These are phyloP conservation scores for Ogataea nonfermentans DNA, from an alignment of 805 yeast species.

Conservation along the genomic window DNA sequence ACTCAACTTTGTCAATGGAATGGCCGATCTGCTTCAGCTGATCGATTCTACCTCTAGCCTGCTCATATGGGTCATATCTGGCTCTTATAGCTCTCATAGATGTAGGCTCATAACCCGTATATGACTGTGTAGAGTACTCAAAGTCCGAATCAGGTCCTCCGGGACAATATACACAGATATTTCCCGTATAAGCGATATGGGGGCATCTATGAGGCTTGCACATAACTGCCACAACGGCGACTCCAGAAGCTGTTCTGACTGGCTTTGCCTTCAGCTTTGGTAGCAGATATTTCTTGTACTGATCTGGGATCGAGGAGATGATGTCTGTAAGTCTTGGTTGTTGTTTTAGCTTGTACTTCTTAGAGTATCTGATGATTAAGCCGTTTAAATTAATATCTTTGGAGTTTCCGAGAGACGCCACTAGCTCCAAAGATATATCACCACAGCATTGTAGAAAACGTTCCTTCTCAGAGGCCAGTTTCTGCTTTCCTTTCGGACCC, in stretches of 20 bases:
- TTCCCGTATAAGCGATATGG: slow-evolving; percentile 97
- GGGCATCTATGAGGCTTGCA: slow-evolving; percentile 99
- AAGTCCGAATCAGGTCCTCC: slow-evolving; percentile 99
- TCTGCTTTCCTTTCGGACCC: slow-evolving; percentile 50
- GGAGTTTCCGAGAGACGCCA: slow-evolving; percentile 67
- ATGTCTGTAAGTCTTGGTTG: slow-evolving; percentile 96
- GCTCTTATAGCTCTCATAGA: slow-evolving; percentile 99
- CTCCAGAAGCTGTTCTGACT: slow-evolving; percentile 96
- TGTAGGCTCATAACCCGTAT: slow-evolving; percentile 98
- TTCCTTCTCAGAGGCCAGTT: slow-evolving; percentile 87
- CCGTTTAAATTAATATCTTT: slow-evolving; percentile 90
- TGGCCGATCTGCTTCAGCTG: slow-evolving; percentile 95
- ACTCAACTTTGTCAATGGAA: slow-evolving; percentile 95
- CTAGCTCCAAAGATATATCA: slow-evolving; percentile 84
- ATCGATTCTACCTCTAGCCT: slow-evolving; percentile 95
- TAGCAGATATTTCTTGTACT: slow-evolving; percentile 82
- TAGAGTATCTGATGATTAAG: slow-evolving; percentile 76
- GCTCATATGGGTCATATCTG: slow-evolving; percentile 96
- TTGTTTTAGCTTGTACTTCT: slow-evolving; percentile 84
- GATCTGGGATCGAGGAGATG: slow-evolving; percentile 93
- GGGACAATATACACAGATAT: slow-evolving; percentile 97
- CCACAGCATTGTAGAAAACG: slow-evolving; percentile 90
- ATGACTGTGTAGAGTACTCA: slow-evolving; percentile 96
- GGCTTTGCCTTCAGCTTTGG: slow-evolving; percentile 98
- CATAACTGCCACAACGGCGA: slow-evolving; percentile 99